These are phyloP conservation scores for Mucor piriformis DNA, from an alignment of 371 early-diverging fungal species.

Conservation along the genomic window DNA sequence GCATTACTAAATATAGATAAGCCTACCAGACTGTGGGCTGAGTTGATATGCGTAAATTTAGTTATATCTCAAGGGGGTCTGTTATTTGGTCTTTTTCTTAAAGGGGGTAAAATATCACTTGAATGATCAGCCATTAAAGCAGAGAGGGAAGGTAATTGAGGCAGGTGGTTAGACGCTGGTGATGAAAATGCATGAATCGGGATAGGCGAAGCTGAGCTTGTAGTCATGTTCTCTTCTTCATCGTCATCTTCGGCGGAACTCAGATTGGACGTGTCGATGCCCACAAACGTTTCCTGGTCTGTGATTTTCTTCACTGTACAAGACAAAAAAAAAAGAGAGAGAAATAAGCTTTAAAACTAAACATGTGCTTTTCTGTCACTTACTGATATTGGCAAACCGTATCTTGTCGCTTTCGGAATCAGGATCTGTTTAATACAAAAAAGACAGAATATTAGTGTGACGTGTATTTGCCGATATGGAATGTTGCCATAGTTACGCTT, in stretches of 20 bases:
- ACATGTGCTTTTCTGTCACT: no score
- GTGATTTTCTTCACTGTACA: background rate
- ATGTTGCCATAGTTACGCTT: background rate
- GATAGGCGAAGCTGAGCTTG: background rate
- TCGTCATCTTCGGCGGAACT: no score
- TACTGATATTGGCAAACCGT: background rate
- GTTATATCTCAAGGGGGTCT: no score
- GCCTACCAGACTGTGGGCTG: no score
- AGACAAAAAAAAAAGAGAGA: background rate
- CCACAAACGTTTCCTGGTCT: background rate
- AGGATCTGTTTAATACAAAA: background rate
- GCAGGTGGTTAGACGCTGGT: background rate
- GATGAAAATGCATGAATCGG: background rate
- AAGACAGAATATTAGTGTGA: no score
- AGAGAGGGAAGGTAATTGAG: background rate
- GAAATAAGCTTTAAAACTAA: background rate
- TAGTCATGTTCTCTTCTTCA: background rate
- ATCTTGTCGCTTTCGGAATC: background rate
- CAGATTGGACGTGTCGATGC: no score
- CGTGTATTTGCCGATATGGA: background rate
- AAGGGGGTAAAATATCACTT: background rate
- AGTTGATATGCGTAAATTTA: no score
- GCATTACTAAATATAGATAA: no score
- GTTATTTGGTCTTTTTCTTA: background rate
- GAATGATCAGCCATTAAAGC: background rate